These are phyloP conservation scores for Cladosporium halotolerans DNA, from an alignment of 2,329 filamentous ascomycete species.

Conservation along the genomic window DNA sequence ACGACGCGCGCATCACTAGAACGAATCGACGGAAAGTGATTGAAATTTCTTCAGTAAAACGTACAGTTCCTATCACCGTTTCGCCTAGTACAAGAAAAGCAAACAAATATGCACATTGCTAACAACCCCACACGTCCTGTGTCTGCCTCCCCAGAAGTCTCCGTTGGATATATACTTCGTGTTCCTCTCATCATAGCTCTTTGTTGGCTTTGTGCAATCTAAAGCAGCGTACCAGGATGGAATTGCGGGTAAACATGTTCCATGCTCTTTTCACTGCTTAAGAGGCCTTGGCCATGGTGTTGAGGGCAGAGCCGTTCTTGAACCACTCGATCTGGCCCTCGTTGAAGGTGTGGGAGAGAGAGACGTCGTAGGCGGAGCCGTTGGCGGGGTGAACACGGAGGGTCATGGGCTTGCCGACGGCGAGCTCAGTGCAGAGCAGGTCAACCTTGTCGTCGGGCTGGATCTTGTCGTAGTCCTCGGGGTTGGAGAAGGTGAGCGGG, in stretches of 20 bases:
- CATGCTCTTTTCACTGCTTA: constrained; percentile 6
- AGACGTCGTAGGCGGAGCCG: constrained; percentile 68
- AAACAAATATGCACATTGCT: not conserved
- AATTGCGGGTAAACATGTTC: not conserved
- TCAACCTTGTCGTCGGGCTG: constrained; percentile 88
- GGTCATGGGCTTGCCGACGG: constrained; percentile 86
- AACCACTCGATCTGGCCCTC: constrained; percentile 98
- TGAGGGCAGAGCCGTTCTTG: constrained; percentile 93
- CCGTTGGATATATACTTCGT: constrained; percentile 7
- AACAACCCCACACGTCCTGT: not conserved
- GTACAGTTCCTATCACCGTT: not conserved
- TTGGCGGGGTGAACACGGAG: constrained; percentile 88
- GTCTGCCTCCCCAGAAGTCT: constrained; percentile 8
- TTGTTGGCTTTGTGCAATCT: not conserved
- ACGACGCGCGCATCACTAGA: no score
- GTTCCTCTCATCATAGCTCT: not conserved
- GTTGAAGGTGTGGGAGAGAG: constrained; percentile 95
- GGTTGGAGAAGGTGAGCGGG: constrained; percentile 88
- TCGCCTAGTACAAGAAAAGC: not conserved
- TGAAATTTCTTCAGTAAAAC: not conserved
- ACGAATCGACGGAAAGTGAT: not conserved
- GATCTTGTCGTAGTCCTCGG: constrained; percentile 97
- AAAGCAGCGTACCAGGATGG: constrained; percentile 1
- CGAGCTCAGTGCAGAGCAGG: constrained; percentile 80
- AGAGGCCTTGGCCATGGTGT: constrained; percentile 87